Evolutionary conservation across 108 stramenopile genomes (phyloP), one percentile per base, ranked within the genome.

Genomic region (Skeletonema grethae): DNA sequence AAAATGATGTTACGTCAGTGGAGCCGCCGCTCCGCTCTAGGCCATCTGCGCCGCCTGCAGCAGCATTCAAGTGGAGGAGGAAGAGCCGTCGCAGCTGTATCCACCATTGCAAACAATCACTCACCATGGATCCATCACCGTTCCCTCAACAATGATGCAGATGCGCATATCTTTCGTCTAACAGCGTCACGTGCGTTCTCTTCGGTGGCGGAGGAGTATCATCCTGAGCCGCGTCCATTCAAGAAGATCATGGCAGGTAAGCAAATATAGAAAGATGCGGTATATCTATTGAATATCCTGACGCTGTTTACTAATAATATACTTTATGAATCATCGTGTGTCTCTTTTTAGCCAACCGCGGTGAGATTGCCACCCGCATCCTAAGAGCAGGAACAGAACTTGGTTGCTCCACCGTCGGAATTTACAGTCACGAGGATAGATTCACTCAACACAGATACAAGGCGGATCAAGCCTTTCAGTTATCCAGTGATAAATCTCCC

Each of bases 361-460:
- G 89, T 41, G 88, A 90, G 69, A 89, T 90, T 70, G 87, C 88
- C 9, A 88, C 87, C 4, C 81, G 92, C n/a, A 90, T 90, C 36
- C 71, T 67, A 13, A 78, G 92, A 31, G 96, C 94, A 2, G 89
- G 86, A 10, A 69, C 91, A 22, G 96, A 97, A 70, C 67, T 93
- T 25, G 87, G 88, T 10, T 84, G 86, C 59, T 35, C 67, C 13
- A 93, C 96, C 7, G 94, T 91, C 2, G 97, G 91, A 20, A 89
- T 98, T 59, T 97, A 95, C 67, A 80, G 84, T n/a, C 67, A 86
- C 16, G 96, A 97, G 84, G 97, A 94, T 84, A 91, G 97, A 10
- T 97, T 97, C 87, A 96, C 95, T 22, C 96, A 97, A 75, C 98
- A 98, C 85, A 85, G 97, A 11, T 97, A 96, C 87, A 97, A 97